A percentile compares a stretch with the other conserved stretches of the same genome.
Evolutionary conservation across 805 yeast genomes (phyloP).

Genomic region (Wickerhamiella hasegawae): DNA sequence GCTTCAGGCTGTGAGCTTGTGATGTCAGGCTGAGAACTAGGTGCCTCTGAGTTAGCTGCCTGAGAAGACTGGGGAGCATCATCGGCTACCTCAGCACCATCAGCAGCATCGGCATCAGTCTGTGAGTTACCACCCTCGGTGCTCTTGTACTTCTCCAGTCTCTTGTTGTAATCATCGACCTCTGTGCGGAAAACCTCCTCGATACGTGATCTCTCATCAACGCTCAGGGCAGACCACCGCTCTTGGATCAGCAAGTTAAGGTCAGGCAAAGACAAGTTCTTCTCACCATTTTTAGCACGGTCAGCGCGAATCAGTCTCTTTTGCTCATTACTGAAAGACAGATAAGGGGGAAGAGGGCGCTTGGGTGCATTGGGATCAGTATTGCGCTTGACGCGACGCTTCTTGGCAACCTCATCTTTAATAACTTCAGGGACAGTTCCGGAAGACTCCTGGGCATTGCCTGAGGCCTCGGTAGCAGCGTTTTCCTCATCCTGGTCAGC

Average conservation of each 20-base stretch:
- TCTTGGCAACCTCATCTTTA: slow-evolving; percentile 18
- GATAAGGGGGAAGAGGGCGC: slow-evolving; percentile 80
- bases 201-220: neutral
- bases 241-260: slow-evolving; percentile 64
- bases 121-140: slow-evolving; percentile 22
- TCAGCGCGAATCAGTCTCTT: slow-evolving; percentile 59
- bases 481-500: slow-evolving; percentile 2
- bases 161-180: neutral
- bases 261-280: slow-evolving; percentile 57
- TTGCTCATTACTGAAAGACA: slow-evolving; percentile 57
- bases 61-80: too few species aligned
- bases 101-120: slow-evolving; percentile 31
- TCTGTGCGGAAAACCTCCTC: neutral
- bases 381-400: slow-evolving; percentile 36
- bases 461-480: too few species aligned
- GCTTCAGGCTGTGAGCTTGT: too few species aligned
- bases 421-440: too few species aligned
- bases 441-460: slow-evolving; percentile 7
- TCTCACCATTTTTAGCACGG: slow-evolving; percentile 40
- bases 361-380: slow-evolving; percentile 90
- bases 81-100: slow-evolving; percentile 18
- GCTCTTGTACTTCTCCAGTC: neutral
- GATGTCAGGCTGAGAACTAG: too few species aligned
- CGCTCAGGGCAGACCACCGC: slow-evolving; percentile 48
- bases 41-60: too few species aligned